Percentiles rank a stretch among this genome's conserved stretches.
Conservation (phyloP, 495 filamentous ascomycete species). For the Podospora anserina region DNA sequence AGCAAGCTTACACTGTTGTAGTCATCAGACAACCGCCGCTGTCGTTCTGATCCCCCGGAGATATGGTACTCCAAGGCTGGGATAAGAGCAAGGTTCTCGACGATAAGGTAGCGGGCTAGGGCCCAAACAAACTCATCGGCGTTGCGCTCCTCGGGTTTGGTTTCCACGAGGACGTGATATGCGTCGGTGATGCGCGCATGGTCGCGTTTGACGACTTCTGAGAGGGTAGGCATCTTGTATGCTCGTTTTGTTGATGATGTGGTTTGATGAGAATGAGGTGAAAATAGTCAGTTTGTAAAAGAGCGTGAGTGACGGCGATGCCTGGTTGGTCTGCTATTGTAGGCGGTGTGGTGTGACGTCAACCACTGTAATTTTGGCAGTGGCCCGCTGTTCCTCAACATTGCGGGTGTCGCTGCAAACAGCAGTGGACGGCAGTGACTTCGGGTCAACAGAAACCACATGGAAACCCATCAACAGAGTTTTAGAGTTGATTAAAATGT, state of each 20-base stretch:
- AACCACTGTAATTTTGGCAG: slow-evolving; percentile 10
- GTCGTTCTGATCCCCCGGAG: slow-evolving; percentile 19
- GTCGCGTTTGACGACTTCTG: slow-evolving; percentile 28
- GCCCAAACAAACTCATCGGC: slow-evolving; percentile 29
- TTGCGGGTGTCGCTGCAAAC: too few species aligned
- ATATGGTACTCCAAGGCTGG: slow-evolving; percentile 29
- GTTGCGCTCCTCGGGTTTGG: slow-evolving; percentile 21
- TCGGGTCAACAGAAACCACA: too few species aligned
- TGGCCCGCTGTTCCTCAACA: background rate
- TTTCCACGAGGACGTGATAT: slow-evolving; percentile 17
- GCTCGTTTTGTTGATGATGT: background rate
- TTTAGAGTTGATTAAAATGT: too few species aligned
- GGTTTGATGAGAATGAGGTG: background rate
- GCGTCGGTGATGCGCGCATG: slow-evolving; percentile 21
- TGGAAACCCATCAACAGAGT: too few species aligned
- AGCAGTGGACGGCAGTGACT: too few species aligned
- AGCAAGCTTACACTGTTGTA: slow-evolving; percentile 27
- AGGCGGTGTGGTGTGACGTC: slow-evolving; percentile 4
- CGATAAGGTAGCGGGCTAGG: slow-evolving; percentile 28
- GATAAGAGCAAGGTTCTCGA: slow-evolving; percentile 31
- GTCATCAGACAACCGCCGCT: slow-evolving; percentile 26
- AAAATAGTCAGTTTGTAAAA: background rate
- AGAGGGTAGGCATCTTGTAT: slow-evolving; percentile 29
- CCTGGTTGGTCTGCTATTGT: background rate
- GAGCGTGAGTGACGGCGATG: background rate